Percentiles rank a stretch among this genome's conserved stretches.
Evolutionary conservation across 768 basidiomycete genomes (phyloP).

Genomic region (Dacryopinax spathularia): DNA sequence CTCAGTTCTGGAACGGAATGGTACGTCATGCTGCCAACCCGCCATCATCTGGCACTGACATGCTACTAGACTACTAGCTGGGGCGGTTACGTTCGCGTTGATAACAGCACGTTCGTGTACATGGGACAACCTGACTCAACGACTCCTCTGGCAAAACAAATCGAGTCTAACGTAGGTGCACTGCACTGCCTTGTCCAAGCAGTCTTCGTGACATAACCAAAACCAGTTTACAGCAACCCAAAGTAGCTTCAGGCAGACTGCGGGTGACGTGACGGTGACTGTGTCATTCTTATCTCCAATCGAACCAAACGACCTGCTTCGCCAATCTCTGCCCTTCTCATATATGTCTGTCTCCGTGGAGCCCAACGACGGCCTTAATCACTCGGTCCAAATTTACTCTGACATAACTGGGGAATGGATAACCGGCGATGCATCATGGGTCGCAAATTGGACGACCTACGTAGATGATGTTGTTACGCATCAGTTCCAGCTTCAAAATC

Average conservation of each 20-base stretch:
- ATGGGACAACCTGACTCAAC: slow-evolving; percentile 10
- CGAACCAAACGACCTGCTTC: slow-evolving; percentile 40
- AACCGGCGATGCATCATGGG: slow-evolving; percentile 21
- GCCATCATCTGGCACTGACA: background rate
- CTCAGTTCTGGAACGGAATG: slow-evolving; percentile 52
- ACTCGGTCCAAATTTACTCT: slow-evolving; percentile 42
- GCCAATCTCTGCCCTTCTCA: slow-evolving; percentile 48
- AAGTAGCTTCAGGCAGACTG: slow-evolving; percentile 45
- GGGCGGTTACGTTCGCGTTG: slow-evolving; percentile 13
- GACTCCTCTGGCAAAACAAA: slow-evolving; percentile 10
- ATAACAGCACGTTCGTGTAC: slow-evolving; percentile 12
- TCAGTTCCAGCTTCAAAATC: slow-evolving; percentile 25
- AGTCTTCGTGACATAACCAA: background rate
- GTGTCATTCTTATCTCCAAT: slow-evolving; percentile 54
- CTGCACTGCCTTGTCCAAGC: background rate
- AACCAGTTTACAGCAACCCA: slow-evolving; percentile 53
- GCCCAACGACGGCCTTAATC: slow-evolving; percentile 35
- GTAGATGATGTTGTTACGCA: slow-evolving; percentile 30
- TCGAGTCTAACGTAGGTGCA: slow-evolving; percentile 3
- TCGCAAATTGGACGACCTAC: slow-evolving; percentile 44
- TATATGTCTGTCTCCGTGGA: slow-evolving; percentile 39
- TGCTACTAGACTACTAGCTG: slow-evolving; percentile 10
- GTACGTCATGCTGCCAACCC: slow-evolving; percentile 26
- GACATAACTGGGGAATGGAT: slow-evolving; percentile 46
- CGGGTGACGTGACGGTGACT: slow-evolving; percentile 49